Base-by-base conservation (phyloP, 1,284 basidiomycete species). In the Boletus semigastroideus region DNA sequence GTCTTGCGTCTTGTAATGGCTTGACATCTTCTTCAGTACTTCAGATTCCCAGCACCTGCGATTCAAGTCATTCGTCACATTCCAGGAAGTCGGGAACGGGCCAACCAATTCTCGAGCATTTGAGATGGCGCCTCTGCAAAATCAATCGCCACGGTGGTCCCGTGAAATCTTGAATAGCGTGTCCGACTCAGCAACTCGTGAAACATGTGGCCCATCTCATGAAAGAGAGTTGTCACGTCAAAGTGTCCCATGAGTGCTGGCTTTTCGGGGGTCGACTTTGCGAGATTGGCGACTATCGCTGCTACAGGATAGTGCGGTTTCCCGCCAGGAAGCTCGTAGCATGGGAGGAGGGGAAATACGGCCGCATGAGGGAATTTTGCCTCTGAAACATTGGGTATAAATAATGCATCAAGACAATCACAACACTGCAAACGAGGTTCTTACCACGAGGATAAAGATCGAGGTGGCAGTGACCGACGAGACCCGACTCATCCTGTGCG, bases 81-180 rank as follows among this genome's bases (percentile, higher is more conserved):
- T 27, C 4, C 30, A 36, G 8, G 19, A 13, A 39, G 20, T 11
- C 5, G 14, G 14, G 12, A 34, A 12, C 25, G 25, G 42, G 53
- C 73, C 8, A 42, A 84, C 92, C 91, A 94, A 65, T 94, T 92
- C 72, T 94, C 92, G 54, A 94, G 74, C 92, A 94, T 93, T 72
- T 94, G 90, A 17, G 84, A 87, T 0, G 90, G 91, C 1, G 90
- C 89, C 70, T 93, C 91, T 6, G 90, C 90, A 59, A 94, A 94
- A 71, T 94, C 92, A 12, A 86, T 67, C 1, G 86, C 87, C 30
- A 91, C 88, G 39, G 76, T 78, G 19, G 87, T 91, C 7, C 90
- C 90, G 59, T 92, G 88, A 81, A 94, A 94, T 22, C 85, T 75
- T 22, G 82, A 70, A 65, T 83, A 92, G 59, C 79, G 79, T 17